Conservation (phyloP, 176 grass and related monocot genomes). For the Sorghum bicolor region DNA sequence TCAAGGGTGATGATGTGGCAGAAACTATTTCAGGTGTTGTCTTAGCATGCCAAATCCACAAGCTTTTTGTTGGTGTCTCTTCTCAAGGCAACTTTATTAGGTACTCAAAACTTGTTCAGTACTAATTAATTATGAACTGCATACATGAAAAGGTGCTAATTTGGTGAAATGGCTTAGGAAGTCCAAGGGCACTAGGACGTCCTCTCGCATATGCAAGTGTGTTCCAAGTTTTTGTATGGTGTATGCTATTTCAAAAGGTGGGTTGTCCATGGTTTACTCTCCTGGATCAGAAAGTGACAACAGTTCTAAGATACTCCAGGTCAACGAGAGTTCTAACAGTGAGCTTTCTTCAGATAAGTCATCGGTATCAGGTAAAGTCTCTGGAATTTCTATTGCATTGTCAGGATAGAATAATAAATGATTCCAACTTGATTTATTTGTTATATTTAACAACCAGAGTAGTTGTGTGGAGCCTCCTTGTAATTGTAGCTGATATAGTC, state of each 20-base stretch:
- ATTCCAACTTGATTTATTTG: slow-evolving; percentile 8
- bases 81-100: slow-evolving; percentile 41
- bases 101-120: slow-evolving; percentile 7
- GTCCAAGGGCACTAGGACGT: slow-evolving; percentile 30
- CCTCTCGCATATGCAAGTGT: slow-evolving; percentile 37
- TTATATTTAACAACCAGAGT: slow-evolving; percentile 4
- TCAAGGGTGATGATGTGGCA: slow-evolving; percentile 52
- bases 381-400: not conserved
- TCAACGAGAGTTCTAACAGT: slow-evolving; percentile 25
- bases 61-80: slow-evolving; percentile 53
- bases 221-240: slow-evolving; percentile 49
- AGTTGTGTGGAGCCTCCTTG: slow-evolving; percentile 17
- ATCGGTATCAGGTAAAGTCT: slow-evolving; percentile 36
- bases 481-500: slow-evolving; percentile 12
- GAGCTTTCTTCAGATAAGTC: slow-evolving; percentile 33
- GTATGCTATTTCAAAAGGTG: slow-evolving; percentile 52
- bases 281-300: slow-evolving; percentile 23
- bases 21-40: slow-evolving; percentile 48
- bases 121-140: not conserved
- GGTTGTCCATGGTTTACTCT: slow-evolving; percentile 43
- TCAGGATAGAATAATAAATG: slow-evolving; percentile 14
- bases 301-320: slow-evolving; percentile 11
- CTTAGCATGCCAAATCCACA: slow-evolving; percentile 37
- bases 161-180: slow-evolving; percentile 37
- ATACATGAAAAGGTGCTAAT: slow-evolving; percentile 16